phyloP scores from a whole-genome alignment of 202 grass and related monocot genomes.

The Eragrostis tef region DNA sequence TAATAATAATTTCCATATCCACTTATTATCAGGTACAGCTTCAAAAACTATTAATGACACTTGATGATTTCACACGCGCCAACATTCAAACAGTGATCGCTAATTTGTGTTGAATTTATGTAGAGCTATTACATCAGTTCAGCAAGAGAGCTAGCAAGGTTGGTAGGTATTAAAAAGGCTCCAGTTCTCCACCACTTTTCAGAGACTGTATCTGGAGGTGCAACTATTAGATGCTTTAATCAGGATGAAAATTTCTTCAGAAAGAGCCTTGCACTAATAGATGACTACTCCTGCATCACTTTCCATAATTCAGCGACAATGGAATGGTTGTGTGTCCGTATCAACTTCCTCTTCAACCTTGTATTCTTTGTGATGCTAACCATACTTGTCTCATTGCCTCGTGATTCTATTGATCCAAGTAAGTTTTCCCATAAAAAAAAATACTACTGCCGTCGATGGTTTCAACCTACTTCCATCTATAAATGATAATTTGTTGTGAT shows the following conservation, averaged over 20 bases:
- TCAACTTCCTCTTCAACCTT: constrained; percentile 87
- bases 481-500: constrained; percentile 28
- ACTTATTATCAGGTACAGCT: constrained; percentile 80
- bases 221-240: constrained; percentile 85
- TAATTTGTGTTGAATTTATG: constrained; percentile 32
- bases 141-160: constrained; percentile 85
- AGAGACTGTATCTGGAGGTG: constrained; percentile 75
- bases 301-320: constrained; percentile 91
- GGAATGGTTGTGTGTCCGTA: constrained; percentile 87
- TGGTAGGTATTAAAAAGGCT: constrained; percentile 92
- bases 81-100: not conserved
- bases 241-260: constrained; percentile 68
- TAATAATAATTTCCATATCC: constrained; percentile 70
- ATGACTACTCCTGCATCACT: constrained; percentile 82
- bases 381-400: constrained; percentile 71
- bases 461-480: constrained; percentile 19
- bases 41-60: not conserved
- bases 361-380: constrained; percentile 75
- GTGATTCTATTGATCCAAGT: constrained; percentile 75
- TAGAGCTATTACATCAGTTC: constrained; percentile 87
- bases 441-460: not conserved
- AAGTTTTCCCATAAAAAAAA: constrained; percentile 40
- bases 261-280: constrained; percentile 65
- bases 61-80: not conserved
- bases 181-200: constrained; percentile 90